Percentiles rank a stretch among this genome's conserved stretches.
These are phyloP conservation scores for Dioscorea alata DNA, from an alignment of 106 monocot species.

Conservation along the genomic window DNA sequence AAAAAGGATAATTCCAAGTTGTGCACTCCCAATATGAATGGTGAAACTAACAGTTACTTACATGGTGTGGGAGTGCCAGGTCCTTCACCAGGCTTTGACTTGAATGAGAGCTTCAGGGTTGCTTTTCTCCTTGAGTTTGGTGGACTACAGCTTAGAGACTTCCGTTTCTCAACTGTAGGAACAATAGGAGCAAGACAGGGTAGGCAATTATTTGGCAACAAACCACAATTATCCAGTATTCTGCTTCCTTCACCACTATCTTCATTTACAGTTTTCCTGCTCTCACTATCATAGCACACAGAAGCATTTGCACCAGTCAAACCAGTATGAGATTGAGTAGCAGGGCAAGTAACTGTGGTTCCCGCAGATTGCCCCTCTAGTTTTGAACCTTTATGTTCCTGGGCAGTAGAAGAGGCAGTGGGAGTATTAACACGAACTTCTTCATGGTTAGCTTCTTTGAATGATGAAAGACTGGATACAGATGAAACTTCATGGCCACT, in stretches of 20 bases:
- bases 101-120: constrained; percentile 66
- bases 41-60: constrained; percentile 25
- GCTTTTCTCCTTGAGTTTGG: constrained; percentile 48
- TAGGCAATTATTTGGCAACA: constrained; percentile 82
- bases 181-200: constrained; percentile 60
- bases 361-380: constrained; percentile 16
- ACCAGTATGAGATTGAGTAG: constrained; percentile 3
- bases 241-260: constrained; percentile 33
- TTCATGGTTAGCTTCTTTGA: constrained; percentile 49
- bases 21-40: no score
- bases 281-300: constrained; percentile 30
- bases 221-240: constrained; percentile 68
- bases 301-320: constrained; percentile 12
- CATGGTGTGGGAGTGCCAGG: constrained; percentile 40
- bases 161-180: constrained; percentile 63
- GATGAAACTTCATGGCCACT: constrained; percentile 56
- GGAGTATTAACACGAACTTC: background rate
- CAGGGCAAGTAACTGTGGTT: constrained; percentile 14
- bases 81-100: constrained; percentile 67
- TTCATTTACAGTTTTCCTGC: constrained; percentile 14
- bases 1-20: no score
- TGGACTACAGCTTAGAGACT: constrained; percentile 55
- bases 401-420: constrained; percentile 12
- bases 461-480: constrained; percentile 31
- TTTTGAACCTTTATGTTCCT: constrained; percentile 17